phyloP scores from a whole-genome alignment of 1,284 basidiomycete species.

The Fomes fomentarius region DNA sequence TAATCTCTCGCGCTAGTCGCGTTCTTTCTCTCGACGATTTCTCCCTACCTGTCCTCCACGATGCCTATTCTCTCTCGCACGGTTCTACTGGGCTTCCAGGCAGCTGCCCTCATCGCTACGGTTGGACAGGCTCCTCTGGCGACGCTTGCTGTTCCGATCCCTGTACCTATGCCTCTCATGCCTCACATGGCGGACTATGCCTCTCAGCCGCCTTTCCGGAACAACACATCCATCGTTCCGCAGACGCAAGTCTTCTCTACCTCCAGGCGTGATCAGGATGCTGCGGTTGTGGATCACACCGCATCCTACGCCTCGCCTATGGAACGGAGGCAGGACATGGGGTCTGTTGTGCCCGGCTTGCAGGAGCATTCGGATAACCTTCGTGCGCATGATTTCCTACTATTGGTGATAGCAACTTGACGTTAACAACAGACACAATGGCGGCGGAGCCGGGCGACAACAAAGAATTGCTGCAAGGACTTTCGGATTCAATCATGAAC shows the following conservation, averaged over 20 bases:
- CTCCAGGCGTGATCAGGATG: neutral
- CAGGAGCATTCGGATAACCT: constrained; percentile 1
- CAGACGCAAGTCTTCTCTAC: neutral
- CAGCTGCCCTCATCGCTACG: constrained; percentile 40
- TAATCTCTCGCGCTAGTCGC: constrained; percentile 32
- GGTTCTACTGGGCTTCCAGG: constrained; percentile 43
- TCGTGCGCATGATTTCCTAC: constrained; percentile 10
- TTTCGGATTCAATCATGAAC: constrained; percentile 29
- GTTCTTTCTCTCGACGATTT: constrained; percentile 7
- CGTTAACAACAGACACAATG: neutral
- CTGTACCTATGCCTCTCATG: constrained; percentile 39
- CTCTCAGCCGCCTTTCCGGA: constrained; percentile 11
- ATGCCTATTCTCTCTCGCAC: constrained; percentile 43
- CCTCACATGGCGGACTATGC: constrained; percentile 23
- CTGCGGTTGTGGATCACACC: constrained; percentile 13
- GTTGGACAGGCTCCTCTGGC: constrained; percentile 25
- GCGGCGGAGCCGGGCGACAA: neutral
- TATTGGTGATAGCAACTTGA: neutral
- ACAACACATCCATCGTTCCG: constrained; percentile 1
- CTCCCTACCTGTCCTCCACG: constrained; percentile 13
- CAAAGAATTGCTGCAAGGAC: neutral
- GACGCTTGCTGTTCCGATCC: constrained; percentile 31
- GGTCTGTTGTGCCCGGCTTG: neutral
- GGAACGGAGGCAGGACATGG: constrained; percentile 21
- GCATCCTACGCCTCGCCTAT: constrained; percentile 9